Evolutionary conservation across 495 filamentous ascomycete genomes (phyloP).

Genomic region (Thermochaetoides thermophila): DNA sequence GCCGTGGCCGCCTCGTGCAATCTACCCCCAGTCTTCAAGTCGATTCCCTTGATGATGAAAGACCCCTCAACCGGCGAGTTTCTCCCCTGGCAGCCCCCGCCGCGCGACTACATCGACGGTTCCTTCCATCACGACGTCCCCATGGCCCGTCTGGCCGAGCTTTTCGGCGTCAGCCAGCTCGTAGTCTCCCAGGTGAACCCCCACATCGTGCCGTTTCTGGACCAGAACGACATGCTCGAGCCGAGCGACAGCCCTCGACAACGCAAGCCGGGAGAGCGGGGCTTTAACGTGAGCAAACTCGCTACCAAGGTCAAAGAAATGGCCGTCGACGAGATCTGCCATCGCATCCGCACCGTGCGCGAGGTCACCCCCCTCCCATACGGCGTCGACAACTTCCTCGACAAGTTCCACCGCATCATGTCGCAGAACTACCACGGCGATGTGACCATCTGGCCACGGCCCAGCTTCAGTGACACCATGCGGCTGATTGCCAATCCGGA

Average conservation of each 20-base stretch:
- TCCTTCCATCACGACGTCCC: slow-evolving; percentile 90
- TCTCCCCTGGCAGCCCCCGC: slow-evolving; percentile 68
- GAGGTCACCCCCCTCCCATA: slow-evolving; percentile 78
- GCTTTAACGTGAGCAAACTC: no score
- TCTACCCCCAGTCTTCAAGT: slow-evolving; percentile 72
- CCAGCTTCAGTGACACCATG: slow-evolving; percentile 58
- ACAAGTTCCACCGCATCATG: slow-evolving; percentile 64
- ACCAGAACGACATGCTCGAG: slow-evolving; percentile 49
- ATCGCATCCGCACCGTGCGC: slow-evolving; percentile 65
- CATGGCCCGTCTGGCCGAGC: slow-evolving; percentile 78
- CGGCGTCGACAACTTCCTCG: slow-evolving; percentile 57
- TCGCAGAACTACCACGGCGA: slow-evolving; percentile 90
- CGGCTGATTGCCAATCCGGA: slow-evolving; percentile 77
- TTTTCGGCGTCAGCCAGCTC: slow-evolving; percentile 98
- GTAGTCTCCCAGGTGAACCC: slow-evolving; percentile 96
- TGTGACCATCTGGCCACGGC: slow-evolving; percentile 81
- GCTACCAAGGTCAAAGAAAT: slow-evolving; percentile 49
- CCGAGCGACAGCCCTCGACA: no score
- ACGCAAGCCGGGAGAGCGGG: no score
- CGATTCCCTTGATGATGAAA: slow-evolving; percentile 65
- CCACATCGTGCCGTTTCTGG: slow-evolving; percentile 78
- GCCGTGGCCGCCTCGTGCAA: slow-evolving; percentile 91
- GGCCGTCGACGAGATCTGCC: slow-evolving; percentile 61
- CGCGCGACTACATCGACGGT: slow-evolving; percentile 80
- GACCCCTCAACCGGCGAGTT: slow-evolving; percentile 67